Evolutionary conservation across 345 rosid genomes (phyloP).

Genomic region (Acer campestre): DNA sequence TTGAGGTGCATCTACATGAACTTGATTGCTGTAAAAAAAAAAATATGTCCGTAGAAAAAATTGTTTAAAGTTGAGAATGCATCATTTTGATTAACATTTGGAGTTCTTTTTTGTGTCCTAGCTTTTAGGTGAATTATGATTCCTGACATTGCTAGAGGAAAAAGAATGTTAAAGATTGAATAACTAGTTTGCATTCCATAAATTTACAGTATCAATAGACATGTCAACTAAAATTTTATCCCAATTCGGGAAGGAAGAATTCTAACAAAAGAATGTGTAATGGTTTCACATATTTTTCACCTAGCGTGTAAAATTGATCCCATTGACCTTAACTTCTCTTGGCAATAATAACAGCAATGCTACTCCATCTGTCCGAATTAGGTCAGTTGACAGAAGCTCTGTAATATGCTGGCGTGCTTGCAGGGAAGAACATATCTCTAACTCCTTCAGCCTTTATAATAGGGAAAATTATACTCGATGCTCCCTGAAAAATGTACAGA

Average conservation of each 20-base stretch:
- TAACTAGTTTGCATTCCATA: neutral
- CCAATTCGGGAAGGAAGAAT: neutral
- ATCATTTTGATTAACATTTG: too few relatives aligned
- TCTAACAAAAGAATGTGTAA: neutral
- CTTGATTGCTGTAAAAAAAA: too few relatives aligned
- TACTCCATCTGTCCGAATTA: too few relatives aligned
- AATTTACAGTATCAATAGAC: neutral
- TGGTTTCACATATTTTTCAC: too few relatives aligned
- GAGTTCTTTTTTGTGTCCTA: too few relatives aligned
- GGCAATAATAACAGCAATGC: neutral
- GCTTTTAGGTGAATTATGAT: too few relatives aligned
- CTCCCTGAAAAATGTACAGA: neutral
- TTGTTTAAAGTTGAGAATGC: too few relatives aligned
- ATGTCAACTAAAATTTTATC: neutral
- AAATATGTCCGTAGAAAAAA: too few relatives aligned
- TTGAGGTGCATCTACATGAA: too few relatives aligned
- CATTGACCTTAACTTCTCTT: neutral
- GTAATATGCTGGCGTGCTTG: neutral
- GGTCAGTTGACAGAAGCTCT: neutral
- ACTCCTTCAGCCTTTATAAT: constrained; percentile 21
- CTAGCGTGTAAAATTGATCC: too few relatives aligned
- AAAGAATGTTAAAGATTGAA: too few relatives aligned
- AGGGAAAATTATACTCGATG: constrained; percentile 13
- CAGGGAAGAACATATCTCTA: constrained; percentile 15
- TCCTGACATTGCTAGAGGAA: neutral